These are phyloP conservation scores for Podaxis sp. DNA, from an alignment of 768 basidiomycete genomes.

Conservation along the genomic window DNA sequence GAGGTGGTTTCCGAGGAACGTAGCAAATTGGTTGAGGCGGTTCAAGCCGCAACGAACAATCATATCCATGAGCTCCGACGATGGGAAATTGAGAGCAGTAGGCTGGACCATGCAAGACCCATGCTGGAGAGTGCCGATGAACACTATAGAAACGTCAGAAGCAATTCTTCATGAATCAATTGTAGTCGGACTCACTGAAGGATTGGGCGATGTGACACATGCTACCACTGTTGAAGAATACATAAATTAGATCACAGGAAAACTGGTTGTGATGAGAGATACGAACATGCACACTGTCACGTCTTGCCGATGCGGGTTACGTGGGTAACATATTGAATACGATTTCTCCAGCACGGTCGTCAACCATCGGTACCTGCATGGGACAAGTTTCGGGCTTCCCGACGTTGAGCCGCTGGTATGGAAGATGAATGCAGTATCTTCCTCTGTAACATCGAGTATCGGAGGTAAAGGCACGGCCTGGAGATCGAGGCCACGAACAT, in stretches of 20 bases:
- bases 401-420: slow-evolving; percentile 84
- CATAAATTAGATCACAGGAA: slow-evolving; percentile 32
- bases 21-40: slow-evolving; percentile 72
- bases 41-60: slow-evolving; percentile 66
- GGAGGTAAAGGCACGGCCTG: slow-evolving; percentile 28
- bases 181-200: slow-evolving; percentile 54
- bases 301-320: slow-evolving; percentile 54
- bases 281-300: slow-evolving; percentile 75
- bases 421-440: slow-evolving; percentile 65
- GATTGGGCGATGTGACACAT: slow-evolving; percentile 83
- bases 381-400: slow-evolving; percentile 80
- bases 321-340: slow-evolving; percentile 47
- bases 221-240: slow-evolving; percentile 58
- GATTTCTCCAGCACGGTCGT: slow-evolving; percentile 63
- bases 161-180: slow-evolving; percentile 24
- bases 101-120: slow-evolving; percentile 75
- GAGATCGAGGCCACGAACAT: slow-evolving; percentile 19
- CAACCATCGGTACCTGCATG: slow-evolving; percentile 69
- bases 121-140: slow-evolving; percentile 70
- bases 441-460: slow-evolving; percentile 34
- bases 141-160: slow-evolving; percentile 45
- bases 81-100: slow-evolving; percentile 60
- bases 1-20: slow-evolving; percentile 67
- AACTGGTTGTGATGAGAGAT: slow-evolving; percentile 18
- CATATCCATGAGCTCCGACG: slow-evolving; percentile 73